Evolutionary conservation across 257 asterid species (phyloP), one percentile per base, ranked within the genome.

Genomic region (Solanum neorickii): DNA sequence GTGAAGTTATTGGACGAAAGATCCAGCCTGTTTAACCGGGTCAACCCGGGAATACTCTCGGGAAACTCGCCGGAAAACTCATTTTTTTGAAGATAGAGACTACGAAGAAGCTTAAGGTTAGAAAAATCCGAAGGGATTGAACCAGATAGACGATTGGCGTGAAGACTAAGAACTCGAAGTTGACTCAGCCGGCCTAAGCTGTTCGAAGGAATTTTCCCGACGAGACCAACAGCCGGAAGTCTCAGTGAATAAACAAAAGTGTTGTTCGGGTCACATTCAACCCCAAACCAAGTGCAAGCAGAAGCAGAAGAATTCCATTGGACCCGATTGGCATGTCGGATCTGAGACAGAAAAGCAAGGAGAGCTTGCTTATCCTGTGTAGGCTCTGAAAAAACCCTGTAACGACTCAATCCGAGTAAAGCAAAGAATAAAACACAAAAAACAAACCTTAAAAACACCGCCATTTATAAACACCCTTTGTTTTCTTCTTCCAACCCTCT

Each of bases 141-240:
- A 4, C 99, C 99, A 59, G 96, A 87, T 29, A 97, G 94, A 5
- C 94, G 89, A 56, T 97, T 97, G n/a, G 98, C 87, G 42, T 95
- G 98, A 88, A 97, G 99, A 87, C 99, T 97, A 42, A 97, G 93
- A 11, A 97, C 95, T 42, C 99, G 91, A 42, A 97, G 95, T 91
- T 94, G 97, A 21, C 88, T 84, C 62, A 96, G 90, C 2, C 92
- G 92, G n/a, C 98, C 93, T 23, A 97, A 86, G 0, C 98, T 91
- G 73, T 93, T 88, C 2, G 91, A 72, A 70, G 98, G 99, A 85
- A 97, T 96, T 72, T 86, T 88, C 9, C 99, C 99, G 16, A 96
- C 91, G 23, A 97, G 95, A 18, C 98, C 99, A 3, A 93, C 95
- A 13, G 96, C 99, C 70, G 99, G 99, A 25, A 97, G 96, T 42